Base-by-base conservation (phyloP, 768 basidiomycete genomes). In the Phallus indusiatus region DNA sequence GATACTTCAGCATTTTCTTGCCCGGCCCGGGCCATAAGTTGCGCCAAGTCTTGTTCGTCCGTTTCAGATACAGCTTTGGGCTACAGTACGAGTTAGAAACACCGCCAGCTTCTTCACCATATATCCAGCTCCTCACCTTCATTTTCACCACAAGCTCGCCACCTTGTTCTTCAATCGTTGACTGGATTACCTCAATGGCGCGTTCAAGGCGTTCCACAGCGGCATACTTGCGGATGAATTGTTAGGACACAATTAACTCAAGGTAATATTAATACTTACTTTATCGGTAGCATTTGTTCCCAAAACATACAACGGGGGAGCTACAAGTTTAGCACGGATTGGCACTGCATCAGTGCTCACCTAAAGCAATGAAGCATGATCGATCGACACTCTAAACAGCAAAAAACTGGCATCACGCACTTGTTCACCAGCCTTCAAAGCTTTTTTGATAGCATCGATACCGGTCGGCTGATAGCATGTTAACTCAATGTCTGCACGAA, bases 201-300 rank as follows among this genome's bases (percentile, higher is more conserved):
- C 88, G 84, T 69, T 98, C 96, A 55, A 99, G 81, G 36, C 89
- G 80, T 61, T 98, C 96, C 7, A 97, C 89, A 53, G 95, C 89
- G 46, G 88, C 88, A 65, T 83, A 87, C 86, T 89, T 54, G 10
- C 0, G 21, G 18, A 21, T 2, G 36, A 22, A 56, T 28, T 7
- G 2, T 7, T 28, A 28, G 7, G 28, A 28, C 50, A 60, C 21
- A 1, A 17, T 18, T 46, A 20, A 5, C 1, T 42, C n/a, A 42
- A 28, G 20, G 28, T 28, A 28, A 28, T 28, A 28, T 2, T 10
- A 21, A 51, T 47, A 59, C 76, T 47, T 37, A 85, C 86, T 81
- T 98, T 99, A 73, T 99, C 96, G 6, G 95, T 98, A 12, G 92
- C 88, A 63, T 97, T 98, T 28, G 92, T 94, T 64, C 88, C 92